Percentiles rank a stretch among this genome's conserved stretches.
Conservation (phyloP, 768 basidiomycete species). For the Clathrus columnatus region DNA sequence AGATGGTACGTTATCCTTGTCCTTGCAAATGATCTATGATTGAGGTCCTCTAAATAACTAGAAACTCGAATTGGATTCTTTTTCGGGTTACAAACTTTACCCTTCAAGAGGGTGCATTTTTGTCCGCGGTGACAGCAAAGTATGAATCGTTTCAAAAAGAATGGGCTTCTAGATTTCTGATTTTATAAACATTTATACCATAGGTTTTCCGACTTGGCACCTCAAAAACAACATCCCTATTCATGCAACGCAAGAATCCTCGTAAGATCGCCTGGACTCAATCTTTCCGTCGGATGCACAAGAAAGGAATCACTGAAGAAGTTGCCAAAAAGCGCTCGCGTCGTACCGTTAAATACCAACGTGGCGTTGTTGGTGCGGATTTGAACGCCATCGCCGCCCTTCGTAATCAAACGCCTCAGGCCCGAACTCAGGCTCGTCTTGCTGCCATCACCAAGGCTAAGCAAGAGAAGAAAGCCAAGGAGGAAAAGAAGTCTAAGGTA, state of each 20-base stretch:
- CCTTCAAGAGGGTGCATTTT: slow-evolving; percentile 94
- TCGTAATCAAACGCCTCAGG: slow-evolving; percentile 85
- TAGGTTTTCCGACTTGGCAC: slow-evolving; percentile 93
- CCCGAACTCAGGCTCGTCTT: slow-evolving; percentile 70
- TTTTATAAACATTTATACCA: too few relatives aligned
- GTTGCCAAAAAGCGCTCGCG: slow-evolving; percentile 98
- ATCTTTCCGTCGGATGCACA: slow-evolving; percentile 95
- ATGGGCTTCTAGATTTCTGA: neutral
- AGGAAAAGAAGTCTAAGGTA: slow-evolving; percentile 83
- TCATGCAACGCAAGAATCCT: slow-evolving; percentile 99
- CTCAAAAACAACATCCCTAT: slow-evolving; percentile 93
- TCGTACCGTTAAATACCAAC: slow-evolving; percentile 94
- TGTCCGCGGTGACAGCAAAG: slow-evolving; percentile 94
- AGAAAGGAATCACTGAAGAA: slow-evolving; percentile 99
- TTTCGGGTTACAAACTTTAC: slow-evolving; percentile 97
- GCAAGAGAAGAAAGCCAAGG: slow-evolving; percentile 95
- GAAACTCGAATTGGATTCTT: slow-evolving; percentile 99
- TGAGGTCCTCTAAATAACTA: slow-evolving; percentile 23
- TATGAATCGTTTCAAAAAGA: slow-evolving; percentile 26
- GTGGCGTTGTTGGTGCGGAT: slow-evolving; percentile 96
- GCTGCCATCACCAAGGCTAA: slow-evolving; percentile 91
- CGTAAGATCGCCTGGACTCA: slow-evolving; percentile 98
- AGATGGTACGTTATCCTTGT: slow-evolving; percentile 20
- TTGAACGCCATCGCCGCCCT: slow-evolving; percentile 83
- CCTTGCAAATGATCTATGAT: neutral